These are phyloP conservation scores for Plenodomus biglobosus DNA, from an alignment of 2,329 filamentous ascomycete genomes.

Conservation along the genomic window DNA sequence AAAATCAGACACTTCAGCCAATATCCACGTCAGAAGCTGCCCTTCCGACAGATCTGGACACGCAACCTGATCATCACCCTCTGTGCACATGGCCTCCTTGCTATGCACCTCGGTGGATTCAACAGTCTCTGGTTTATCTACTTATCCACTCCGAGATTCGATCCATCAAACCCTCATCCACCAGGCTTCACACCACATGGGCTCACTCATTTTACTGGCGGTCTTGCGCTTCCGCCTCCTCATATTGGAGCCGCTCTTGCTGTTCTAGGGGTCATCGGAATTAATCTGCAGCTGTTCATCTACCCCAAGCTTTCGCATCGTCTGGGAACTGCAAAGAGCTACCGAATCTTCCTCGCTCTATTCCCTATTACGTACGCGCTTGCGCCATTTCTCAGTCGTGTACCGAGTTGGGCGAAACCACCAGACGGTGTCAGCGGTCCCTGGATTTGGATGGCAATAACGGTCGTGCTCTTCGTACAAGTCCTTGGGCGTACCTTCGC, in stretches of 20 bases:
- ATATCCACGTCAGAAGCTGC: slow-evolving; percentile 39
- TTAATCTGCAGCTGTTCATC: slow-evolving; percentile 50
- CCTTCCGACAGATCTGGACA: slow-evolving; percentile 52
- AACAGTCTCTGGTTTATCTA: slow-evolving; percentile 55
- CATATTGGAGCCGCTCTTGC: slow-evolving; percentile 52
- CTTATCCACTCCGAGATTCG: slow-evolving; percentile 50
- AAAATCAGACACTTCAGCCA: slow-evolving; percentile 14
- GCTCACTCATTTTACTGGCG: slow-evolving; percentile 52
- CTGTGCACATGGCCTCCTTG: slow-evolving; percentile 49
- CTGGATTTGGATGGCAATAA: slow-evolving; percentile 49
- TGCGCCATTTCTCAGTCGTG: slow-evolving; percentile 47
- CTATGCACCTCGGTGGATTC: slow-evolving; percentile 54
- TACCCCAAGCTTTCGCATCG: slow-evolving; percentile 48
- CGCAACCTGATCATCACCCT: slow-evolving; percentile 49
- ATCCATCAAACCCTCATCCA: slow-evolving; percentile 38
- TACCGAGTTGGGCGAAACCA: slow-evolving; percentile 45
- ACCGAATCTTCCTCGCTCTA: slow-evolving; percentile 46
- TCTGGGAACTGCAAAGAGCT: slow-evolving; percentile 48
- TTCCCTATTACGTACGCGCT: slow-evolving; percentile 51
- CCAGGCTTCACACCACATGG: slow-evolving; percentile 40
- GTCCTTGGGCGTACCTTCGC: slow-evolving; percentile 54
- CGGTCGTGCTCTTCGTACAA: slow-evolving; percentile 47
- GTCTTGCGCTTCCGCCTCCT: slow-evolving; percentile 51
- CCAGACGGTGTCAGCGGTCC: slow-evolving; percentile 46
- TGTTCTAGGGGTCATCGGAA: slow-evolving; percentile 52